A percentile compares a stretch with the other conserved stretches of the same genome.
These are phyloP conservation scores for Talaromyces pinophilus DNA, from an alignment of 2,329 filamentous ascomycete genomes.

Conservation along the genomic window DNA sequence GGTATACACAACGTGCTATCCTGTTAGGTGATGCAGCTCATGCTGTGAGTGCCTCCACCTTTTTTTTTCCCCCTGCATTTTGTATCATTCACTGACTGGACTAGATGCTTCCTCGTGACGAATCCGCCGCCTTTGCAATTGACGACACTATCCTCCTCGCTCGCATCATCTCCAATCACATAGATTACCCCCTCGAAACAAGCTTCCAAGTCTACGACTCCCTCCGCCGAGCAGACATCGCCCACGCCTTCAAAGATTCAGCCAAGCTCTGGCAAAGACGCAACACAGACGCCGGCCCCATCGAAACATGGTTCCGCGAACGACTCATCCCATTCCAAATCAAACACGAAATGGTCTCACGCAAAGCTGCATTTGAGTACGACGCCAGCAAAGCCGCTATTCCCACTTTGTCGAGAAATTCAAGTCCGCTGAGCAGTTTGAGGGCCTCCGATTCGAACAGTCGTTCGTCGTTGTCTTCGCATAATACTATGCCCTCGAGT, in stretches of 20 bases:
- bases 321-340: slow-evolving; percentile 42
- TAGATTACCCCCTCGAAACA: slow-evolving; percentile 34
- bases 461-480: slow-evolving; percentile 2
- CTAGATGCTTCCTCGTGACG: slow-evolving; percentile 51
- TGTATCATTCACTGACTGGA: not conserved
- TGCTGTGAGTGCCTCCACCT: slow-evolving; percentile 38
- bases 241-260: slow-evolving; percentile 43
- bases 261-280: slow-evolving; percentile 41
- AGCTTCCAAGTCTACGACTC: slow-evolving; percentile 43
- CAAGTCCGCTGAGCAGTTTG: not conserved
- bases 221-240: slow-evolving; percentile 41
- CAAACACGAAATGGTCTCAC: slow-evolving; percentile 30
- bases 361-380: slow-evolving; percentile 39
- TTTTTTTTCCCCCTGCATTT: not conserved
- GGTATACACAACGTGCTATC: slow-evolving; percentile 44
- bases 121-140: slow-evolving; percentile 48
- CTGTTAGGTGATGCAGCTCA: slow-evolving; percentile 52
- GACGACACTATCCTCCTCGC: slow-evolving; percentile 50
- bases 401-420: slow-evolving; percentile 25
- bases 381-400: slow-evolving; percentile 39
- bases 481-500: not conserved
- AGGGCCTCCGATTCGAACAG: slow-evolving; percentile 9
- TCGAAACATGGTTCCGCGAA: slow-evolving; percentile 42
- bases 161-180: slow-evolving; percentile 39
- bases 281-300: slow-evolving; percentile 41